These are phyloP conservation scores for Nannochloropsis salina DNA, from an alignment of 108 stramenopile genomes.

Conservation along the genomic window DNA sequence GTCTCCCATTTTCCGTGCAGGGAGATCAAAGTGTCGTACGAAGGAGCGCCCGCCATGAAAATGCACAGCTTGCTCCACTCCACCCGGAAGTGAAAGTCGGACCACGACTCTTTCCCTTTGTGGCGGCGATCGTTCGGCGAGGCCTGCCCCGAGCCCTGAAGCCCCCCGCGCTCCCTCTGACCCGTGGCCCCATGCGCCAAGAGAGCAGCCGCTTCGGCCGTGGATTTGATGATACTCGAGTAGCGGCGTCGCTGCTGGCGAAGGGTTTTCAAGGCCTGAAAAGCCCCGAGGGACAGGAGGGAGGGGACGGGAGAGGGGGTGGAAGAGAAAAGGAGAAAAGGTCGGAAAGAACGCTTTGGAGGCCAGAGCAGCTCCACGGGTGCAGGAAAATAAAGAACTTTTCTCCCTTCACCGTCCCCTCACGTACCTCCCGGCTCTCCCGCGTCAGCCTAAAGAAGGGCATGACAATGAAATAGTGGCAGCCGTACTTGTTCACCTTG, in stretches of 20 bases:
- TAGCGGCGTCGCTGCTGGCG: not conserved
- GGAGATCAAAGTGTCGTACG: not conserved
- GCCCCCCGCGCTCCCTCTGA: not conserved
- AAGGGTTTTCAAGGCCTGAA: not conserved
- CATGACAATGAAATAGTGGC: not conserved
- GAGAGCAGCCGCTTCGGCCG: not conserved
- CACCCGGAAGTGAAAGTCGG: not conserved
- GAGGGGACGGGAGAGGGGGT: not conserved
- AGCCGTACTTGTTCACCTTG: slow-evolving; percentile 5
- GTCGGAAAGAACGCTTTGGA: no score
- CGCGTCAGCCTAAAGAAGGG: not conserved
- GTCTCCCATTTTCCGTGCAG: not conserved
- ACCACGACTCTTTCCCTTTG: not conserved
- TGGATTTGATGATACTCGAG: not conserved
- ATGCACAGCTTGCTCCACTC: not conserved
- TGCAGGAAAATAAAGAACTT: not conserved
- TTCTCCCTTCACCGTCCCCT: not conserved
- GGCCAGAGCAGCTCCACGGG: no score
- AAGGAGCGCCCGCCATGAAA: not conserved
- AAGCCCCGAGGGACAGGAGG: not conserved
- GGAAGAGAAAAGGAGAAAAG: not conserved
- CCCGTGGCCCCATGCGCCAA: not conserved
- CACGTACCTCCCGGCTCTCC: not conserved
- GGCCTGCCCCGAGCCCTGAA: not conserved
- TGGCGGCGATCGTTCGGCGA: not conserved